phyloP scores from a whole-genome alignment of 2,329 filamentous ascomycete genomes.

The Chaetomium strumarium region DNA sequence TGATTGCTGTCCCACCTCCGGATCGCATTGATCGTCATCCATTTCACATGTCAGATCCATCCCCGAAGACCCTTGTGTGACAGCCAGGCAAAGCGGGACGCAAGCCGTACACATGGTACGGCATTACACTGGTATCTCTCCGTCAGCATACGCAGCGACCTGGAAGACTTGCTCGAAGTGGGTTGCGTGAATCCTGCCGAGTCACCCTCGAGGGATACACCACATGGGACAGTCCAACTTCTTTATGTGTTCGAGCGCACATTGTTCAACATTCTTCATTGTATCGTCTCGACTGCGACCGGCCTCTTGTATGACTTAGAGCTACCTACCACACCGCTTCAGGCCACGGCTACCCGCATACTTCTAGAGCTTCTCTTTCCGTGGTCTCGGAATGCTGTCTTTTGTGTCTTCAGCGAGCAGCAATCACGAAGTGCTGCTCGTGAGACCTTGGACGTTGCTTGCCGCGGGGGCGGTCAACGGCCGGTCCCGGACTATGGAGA shows the following conservation, averaged over 20 bases:
- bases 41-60: background rate
- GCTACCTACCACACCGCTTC: background rate
- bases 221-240: constrained; percentile 8
- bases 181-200: background rate
- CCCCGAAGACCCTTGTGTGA: background rate
- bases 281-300: background rate
- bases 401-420: background rate
- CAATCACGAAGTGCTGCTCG: background rate
- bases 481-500: background rate
- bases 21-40: constrained; percentile 4
- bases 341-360: constrained; percentile 9
- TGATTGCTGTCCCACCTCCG: constrained; percentile 1
- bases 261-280: background rate
- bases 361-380: background rate
- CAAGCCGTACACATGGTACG: too few species aligned
- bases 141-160: too few species aligned
- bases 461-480: constrained; percentile 8
- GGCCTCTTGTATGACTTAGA: background rate
- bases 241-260: background rate
- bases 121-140: too few species aligned
- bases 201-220: background rate
- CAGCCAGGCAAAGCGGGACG: background rate
- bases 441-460: constrained; percentile 3
- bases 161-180: too few species aligned
- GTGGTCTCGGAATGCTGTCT: background rate